phyloP scores from a whole-genome alignment of 2,329 filamentous ascomycete species.

The Verticillium nonalfalfae region DNA sequence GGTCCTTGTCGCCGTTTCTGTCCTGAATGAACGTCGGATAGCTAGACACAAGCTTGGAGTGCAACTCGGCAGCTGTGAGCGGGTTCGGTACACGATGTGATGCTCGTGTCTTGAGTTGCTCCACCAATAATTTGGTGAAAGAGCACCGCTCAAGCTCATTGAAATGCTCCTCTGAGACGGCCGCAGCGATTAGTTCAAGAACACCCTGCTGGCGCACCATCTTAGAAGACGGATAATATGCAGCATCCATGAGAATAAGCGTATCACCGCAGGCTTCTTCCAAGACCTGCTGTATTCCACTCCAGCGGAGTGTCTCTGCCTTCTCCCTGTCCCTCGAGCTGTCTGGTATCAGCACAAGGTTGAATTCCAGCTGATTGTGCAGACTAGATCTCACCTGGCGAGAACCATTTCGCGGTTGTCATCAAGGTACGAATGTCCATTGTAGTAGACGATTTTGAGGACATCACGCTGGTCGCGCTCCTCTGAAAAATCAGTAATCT shows the following conservation, averaged over 20 bases:
- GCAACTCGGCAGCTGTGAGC: constrained; percentile 46
- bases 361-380: not conserved
- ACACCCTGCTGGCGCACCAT: constrained; percentile 46
- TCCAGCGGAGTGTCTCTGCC: constrained; percentile 46
- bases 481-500: constrained; percentile 46
- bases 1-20: constrained; percentile 38
- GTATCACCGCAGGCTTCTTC: constrained; percentile 51
- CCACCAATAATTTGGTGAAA: constrained; percentile 44
- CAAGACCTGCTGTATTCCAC: constrained; percentile 47
- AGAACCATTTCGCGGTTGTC: constrained; percentile 51
- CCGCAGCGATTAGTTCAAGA: constrained; percentile 50
- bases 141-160: constrained; percentile 39
- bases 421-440: constrained; percentile 47
- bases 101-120: constrained; percentile 42
- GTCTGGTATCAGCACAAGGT: constrained; percentile 6
- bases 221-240: constrained; percentile 48
- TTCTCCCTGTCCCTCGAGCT: constrained; percentile 42
- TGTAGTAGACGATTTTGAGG: constrained; percentile 54
- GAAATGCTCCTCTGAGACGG: constrained; percentile 45
- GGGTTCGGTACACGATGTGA: constrained; percentile 33
- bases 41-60: constrained; percentile 43
- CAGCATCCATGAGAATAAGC: constrained; percentile 52
- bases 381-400: constrained; percentile 36
- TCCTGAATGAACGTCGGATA: constrained; percentile 48
- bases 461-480: constrained; percentile 48